Evolutionary conservation across 495 filamentous ascomycete genomes (phyloP).

Genomic region (Penicillium maclennaniae): DNA sequence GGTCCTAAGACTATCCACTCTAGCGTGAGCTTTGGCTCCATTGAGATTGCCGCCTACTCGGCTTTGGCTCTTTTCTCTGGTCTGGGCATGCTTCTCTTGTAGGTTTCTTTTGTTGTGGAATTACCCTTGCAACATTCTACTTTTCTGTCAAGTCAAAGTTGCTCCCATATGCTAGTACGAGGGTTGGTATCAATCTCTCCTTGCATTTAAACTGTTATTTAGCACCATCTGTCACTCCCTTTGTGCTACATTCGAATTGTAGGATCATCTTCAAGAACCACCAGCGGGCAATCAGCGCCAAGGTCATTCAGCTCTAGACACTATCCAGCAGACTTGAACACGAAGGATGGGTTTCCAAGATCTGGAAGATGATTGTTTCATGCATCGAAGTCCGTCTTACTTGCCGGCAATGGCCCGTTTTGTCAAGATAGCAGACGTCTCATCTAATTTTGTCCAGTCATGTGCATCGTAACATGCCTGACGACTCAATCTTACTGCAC

Average conservation of each 20-base stretch:
- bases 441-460: constrained; percentile 39
- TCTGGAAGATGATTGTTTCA: too few species aligned
- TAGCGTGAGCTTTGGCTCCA: constrained; percentile 44
- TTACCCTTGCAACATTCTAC: neutral
- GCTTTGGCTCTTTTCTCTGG: constrained; percentile 63
- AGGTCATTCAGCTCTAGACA: too few species aligned
- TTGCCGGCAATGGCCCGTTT: constrained; percentile 17
- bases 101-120: constrained; percentile 20
- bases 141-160: neutral
- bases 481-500: constrained; percentile 53
- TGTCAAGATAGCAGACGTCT: constrained; percentile 25
- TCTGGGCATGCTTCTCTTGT: constrained; percentile 69
- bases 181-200: neutral
- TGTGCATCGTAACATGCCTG: constrained; percentile 60
- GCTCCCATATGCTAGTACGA: neutral
- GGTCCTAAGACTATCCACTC: constrained; percentile 34
- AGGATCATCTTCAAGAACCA: too few species aligned
- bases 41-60: constrained; percentile 62
- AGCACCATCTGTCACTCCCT: neutral
- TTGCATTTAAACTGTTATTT: neutral
- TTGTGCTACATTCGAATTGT: too few species aligned
- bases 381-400: neutral
- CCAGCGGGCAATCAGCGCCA: too few species aligned
- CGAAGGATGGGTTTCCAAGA: too few species aligned
- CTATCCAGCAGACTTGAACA: too few species aligned